Percentiles rank a stretch among this genome's conserved stretches.
Conservation (phyloP, 2,329 filamentous ascomycete genomes). For the Fusarium robinianum region DNA sequence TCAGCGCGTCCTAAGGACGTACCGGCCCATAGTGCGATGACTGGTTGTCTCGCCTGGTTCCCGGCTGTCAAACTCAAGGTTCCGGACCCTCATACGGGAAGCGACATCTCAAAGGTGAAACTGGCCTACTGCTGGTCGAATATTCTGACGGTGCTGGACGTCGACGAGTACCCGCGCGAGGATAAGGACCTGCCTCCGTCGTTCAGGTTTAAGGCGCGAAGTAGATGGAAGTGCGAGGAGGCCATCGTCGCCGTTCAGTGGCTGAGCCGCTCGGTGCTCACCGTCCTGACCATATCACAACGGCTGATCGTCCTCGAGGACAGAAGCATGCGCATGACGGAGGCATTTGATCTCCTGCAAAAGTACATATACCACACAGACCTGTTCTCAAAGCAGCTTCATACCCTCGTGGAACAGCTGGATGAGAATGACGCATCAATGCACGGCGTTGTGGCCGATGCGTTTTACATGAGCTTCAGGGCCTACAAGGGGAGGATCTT, state of each 20-base stretch:
- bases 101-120: slow-evolving; percentile 77
- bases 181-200: slow-evolving; percentile 78
- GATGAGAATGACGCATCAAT: slow-evolving; percentile 86
- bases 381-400: slow-evolving; percentile 85
- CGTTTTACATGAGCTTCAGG: slow-evolving; percentile 97
- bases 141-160: slow-evolving; percentile 88
- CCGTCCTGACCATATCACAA: slow-evolving; percentile 91
- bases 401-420: slow-evolving; percentile 81
- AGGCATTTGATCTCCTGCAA: slow-evolving; percentile 88
- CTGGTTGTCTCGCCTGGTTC: slow-evolving; percentile 95
- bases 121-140: slow-evolving; percentile 99
- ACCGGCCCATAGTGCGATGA: slow-evolving; percentile 86
- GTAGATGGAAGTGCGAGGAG: slow-evolving; percentile 91
- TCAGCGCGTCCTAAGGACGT: slow-evolving; percentile 89
- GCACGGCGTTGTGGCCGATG: slow-evolving; percentile 95
- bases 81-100: slow-evolving; percentile 67
- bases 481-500: slow-evolving; percentile 94
- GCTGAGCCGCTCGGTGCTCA: slow-evolving; percentile 90
- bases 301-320: slow-evolving; percentile 92
- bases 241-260: slow-evolving; percentile 96
- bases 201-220: slow-evolving; percentile 80
- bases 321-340: slow-evolving; percentile 83
- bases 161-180: slow-evolving; percentile 71
- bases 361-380: slow-evolving; percentile 93
- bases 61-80: slow-evolving; percentile 91